phyloP scores from a whole-genome alignment of 2,329 filamentous ascomycete species.

The Botrytis porri region DNA sequence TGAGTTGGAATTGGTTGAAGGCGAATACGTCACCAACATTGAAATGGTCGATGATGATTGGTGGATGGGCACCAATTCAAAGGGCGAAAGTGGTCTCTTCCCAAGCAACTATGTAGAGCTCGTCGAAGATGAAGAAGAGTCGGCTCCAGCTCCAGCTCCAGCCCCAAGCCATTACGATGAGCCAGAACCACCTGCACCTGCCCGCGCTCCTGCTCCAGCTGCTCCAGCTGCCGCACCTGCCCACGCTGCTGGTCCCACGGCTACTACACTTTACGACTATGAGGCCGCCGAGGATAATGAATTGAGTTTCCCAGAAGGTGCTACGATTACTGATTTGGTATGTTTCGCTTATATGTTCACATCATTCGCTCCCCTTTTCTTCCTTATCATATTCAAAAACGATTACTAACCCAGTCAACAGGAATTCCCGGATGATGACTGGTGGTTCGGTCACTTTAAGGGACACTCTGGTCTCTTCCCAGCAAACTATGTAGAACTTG shows the following conservation, averaged over 20 bases:
- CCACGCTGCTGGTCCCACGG: constrained; percentile 39
- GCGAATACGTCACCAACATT: constrained; percentile 84
- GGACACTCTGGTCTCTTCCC: constrained; percentile 83
- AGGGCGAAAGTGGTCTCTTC: constrained; percentile 85
- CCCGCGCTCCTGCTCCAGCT: constrained; percentile 33
- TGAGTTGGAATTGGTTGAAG: constrained; percentile 86
- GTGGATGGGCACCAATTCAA: constrained; percentile 92
- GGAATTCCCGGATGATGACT: constrained; percentile 98
- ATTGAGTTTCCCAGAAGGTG: constrained; percentile 83
- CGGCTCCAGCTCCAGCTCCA: constrained; percentile 30
- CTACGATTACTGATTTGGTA: constrained; percentile 74
- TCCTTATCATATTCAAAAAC: not conserved
- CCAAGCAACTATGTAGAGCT: constrained; percentile 96
- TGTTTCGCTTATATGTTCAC: constrained; percentile 39
- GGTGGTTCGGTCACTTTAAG: constrained; percentile 82
- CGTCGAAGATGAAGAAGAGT: constrained; percentile 58
- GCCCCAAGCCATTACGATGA: constrained; percentile 35
- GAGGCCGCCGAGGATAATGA: constrained; percentile 95
- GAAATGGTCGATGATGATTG: constrained; percentile 98
- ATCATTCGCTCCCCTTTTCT: not conserved
- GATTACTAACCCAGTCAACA: constrained; percentile 38
- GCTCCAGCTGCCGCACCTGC: constrained; percentile 53
- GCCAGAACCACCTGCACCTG: constrained; percentile 28
- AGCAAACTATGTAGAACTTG: constrained; percentile 64
- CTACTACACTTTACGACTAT: constrained; percentile 90